Evolutionary conservation across 2,329 filamentous ascomycete species (phyloP), one percentile per base, ranked within the genome.

Genomic region (Aspergillus nomiae): DNA sequence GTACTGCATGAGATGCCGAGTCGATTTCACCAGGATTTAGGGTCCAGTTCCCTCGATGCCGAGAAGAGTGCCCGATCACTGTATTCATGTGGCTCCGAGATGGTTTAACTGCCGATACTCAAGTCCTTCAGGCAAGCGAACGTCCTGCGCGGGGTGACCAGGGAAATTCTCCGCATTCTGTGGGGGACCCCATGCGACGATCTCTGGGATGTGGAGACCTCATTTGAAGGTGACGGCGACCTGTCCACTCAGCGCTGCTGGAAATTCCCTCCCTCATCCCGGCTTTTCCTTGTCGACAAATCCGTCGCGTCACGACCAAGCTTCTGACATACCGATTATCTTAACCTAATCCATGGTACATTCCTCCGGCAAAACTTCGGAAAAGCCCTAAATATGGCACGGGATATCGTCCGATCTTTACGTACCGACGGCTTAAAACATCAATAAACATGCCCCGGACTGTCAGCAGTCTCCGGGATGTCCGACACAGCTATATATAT

Each of bases 101-200:
- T 14, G 8, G 28, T 38, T 41, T 32, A 62, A 62, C 34, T 62
- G 60, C 60, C 60, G 60, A 53, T 34, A 8, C 10, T 24, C 54
- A 58, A 57, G 19, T 34, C 45, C 21, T 46, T 21, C 24, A 30
- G 19, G 9, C 28, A 16, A 28, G 51, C 19, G 19, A 54, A 54
- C 8, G 38, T 36, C 12, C 19, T 21, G 19, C 51, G 36, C 26
- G 4, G 24, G 30, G 19, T 34, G 50, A 24, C 30, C 11, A 41
- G 46, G 34, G 48, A 14, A 50, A 59, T 59, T 60, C 63, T 57
- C 63, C 56, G 56, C 63, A 63, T 32, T 16, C 6, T 63, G 54
- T 60, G 41, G 63, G 57, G 54, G 58, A 58, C 14, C 43, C 30
- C 38, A 32, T 21, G n/a, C 32, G 63, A 59, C 57, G 57, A 63